Conservation (phyloP, 225 moss, liverwort and hornwort species). For the Pleurozium schreberi region DNA sequence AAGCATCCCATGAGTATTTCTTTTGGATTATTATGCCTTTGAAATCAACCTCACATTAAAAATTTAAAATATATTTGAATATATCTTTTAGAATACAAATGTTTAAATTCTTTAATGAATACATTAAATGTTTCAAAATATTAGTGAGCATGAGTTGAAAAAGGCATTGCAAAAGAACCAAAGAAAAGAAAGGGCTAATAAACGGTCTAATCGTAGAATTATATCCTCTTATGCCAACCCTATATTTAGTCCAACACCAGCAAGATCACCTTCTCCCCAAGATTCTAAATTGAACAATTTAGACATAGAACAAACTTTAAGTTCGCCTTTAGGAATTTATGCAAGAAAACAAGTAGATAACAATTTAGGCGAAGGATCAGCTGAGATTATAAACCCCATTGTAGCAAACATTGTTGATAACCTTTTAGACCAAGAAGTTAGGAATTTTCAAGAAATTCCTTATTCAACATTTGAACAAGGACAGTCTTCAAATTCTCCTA, state of each 20-base stretch:
- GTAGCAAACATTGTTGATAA: background rate
- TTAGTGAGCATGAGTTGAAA: background rate
- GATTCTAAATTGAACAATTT: background rate
- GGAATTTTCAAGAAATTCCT: background rate
- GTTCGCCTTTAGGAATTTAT: background rate
- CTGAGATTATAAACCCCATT: background rate
- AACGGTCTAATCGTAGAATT: background rate
- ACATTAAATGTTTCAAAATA: background rate
- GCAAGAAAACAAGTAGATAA: background rate
- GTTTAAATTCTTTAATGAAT: background rate
- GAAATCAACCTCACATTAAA: background rate
- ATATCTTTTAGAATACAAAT: background rate
- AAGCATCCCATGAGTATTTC: too few species aligned
- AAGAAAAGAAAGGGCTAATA: background rate
- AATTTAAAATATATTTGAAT: background rate
- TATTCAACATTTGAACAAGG: background rate
- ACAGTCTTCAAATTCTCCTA: background rate
- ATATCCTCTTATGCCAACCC: background rate
- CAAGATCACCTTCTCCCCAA: background rate
- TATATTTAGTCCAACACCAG: background rate
- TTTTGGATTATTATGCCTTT: background rate
- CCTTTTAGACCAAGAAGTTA: background rate
- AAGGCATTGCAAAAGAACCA: background rate
- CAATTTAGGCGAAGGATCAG: background rate
- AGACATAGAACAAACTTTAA: background rate